Evolutionary conservation across 257 asterid species (phyloP).

Genomic region (Gentiana macrophylla): DNA sequence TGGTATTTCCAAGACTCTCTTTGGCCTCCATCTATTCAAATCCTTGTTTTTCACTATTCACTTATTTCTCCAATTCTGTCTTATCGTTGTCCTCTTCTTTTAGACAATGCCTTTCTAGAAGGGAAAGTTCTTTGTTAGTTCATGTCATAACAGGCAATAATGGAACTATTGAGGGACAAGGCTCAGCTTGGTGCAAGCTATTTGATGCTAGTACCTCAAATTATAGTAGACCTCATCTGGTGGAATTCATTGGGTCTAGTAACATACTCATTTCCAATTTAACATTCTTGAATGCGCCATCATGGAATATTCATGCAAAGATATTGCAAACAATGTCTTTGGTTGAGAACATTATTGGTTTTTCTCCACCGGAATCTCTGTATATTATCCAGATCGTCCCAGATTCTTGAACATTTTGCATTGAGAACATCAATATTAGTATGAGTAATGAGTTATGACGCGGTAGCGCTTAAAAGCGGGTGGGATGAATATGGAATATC

Average conservation of each 20-base stretch:
- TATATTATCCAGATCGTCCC: constrained; percentile 78
- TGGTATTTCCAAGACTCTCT: no score
- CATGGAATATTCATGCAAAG: constrained; percentile 80
- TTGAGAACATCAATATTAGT: constrained; percentile 83
- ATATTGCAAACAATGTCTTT: constrained; percentile 91
- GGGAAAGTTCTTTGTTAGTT: constrained; percentile 3
- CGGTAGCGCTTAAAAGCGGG: constrained; percentile 79
- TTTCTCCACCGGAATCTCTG: constrained; percentile 79
- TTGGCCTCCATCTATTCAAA: no score
- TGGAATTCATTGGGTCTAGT: constrained; percentile 56
- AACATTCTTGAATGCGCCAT: constrained; percentile 84
- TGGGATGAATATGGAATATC: constrained; percentile 97
- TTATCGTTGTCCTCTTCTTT: no score
- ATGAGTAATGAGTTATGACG: constrained; percentile 70
- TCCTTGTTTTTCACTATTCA: no score
- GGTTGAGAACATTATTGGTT: constrained; percentile 73
- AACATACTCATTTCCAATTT: constrained; percentile 74
- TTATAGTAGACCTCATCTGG: constrained; percentile 83
- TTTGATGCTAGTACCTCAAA: constrained; percentile 44
- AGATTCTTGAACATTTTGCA: constrained; percentile 88
- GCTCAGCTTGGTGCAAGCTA: constrained; percentile 89
- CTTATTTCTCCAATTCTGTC: no score
- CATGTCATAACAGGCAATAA: constrained; percentile 81
- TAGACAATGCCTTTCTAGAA: no score
- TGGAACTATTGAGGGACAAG: constrained; percentile 95